These are phyloP conservation scores for Bipolaris cookei DNA, from an alignment of 2,329 filamentous ascomycete genomes.

Conservation along the genomic window DNA sequence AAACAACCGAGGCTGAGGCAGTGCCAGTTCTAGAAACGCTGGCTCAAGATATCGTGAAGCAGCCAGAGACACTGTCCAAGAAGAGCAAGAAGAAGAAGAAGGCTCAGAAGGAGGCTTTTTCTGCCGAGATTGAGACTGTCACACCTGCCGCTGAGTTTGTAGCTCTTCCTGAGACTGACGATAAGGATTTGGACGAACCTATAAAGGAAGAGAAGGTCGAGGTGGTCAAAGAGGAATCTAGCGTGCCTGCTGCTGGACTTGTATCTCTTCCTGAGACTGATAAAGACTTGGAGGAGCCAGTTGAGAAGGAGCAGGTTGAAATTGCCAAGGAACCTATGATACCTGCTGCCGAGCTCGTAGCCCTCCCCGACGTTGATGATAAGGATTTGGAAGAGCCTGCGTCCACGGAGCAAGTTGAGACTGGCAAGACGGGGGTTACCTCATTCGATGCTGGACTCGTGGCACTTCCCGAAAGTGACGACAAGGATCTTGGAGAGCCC, in stretches of 20 bases:
- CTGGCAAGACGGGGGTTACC: background rate
- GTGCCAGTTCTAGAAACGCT: background rate
- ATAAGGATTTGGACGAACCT: constrained; percentile 1
- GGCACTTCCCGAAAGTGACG: background rate
- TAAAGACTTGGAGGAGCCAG: background rate
- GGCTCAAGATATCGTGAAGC: background rate
- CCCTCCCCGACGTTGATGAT: background rate
- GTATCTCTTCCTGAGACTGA: background rate
- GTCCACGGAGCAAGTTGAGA: too few species aligned
- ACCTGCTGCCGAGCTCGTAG: background rate
- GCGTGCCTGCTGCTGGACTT: background rate
- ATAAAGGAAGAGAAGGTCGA: background rate
- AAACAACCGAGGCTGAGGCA: constrained; percentile 2
- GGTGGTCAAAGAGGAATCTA: background rate
- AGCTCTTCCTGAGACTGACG: constrained; percentile 5
- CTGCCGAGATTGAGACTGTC: background rate
- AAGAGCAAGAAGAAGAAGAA: constrained; percentile 1
- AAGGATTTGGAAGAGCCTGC: background rate
- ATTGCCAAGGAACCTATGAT: background rate
- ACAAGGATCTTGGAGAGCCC: background rate
- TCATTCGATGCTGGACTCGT: background rate
- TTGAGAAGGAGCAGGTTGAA: background rate
- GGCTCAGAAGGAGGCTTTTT: background rate
- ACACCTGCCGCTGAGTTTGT: constrained; percentile 4
- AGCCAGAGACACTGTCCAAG: background rate